Percentiles rank a stretch among this genome's conserved stretches.
These are phyloP conservation scores for Funneliformis mosseae DNA, from an alignment of 192 early-diverging fungal species.

Conservation along the genomic window DNA sequence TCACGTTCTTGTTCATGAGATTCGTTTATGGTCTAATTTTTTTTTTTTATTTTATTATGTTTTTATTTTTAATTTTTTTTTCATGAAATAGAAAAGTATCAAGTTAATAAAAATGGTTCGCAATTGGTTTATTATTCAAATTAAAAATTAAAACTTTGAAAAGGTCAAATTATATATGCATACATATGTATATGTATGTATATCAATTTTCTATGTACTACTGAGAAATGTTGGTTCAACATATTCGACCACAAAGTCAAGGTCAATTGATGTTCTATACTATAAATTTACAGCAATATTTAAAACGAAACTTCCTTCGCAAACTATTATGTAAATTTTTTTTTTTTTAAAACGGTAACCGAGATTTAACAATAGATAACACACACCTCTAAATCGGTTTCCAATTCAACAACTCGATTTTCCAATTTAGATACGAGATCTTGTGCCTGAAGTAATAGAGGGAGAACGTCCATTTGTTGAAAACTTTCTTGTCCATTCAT, in stretches of 20 bases:
- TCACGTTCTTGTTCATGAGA: constrained; percentile 52
- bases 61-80: too few relatives aligned
- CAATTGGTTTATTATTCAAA: background rate
- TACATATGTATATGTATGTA: too few relatives aligned
- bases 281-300: background rate
- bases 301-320: background rate
- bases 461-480: constrained; percentile 35
- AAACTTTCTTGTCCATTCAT: constrained; percentile 18
- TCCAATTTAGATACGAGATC: constrained; percentile 49
- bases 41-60: background rate
- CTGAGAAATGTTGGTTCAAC: too few relatives aligned
- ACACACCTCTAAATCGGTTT: constrained; percentile 40
- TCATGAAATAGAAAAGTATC: background rate
- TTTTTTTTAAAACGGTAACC: background rate
- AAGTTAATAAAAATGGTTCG: background rate
- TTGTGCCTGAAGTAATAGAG: constrained; percentile 50
- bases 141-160: background rate
- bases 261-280: background rate
- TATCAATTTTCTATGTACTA: too few relatives aligned
- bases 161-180: too few relatives aligned
- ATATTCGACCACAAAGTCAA: too few relatives aligned
- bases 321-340: too few relatives aligned
- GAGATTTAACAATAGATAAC: background rate
- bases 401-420: constrained; percentile 49
- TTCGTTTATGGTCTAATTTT: constrained; percentile 44